Percentiles rank a stretch among this genome's conserved stretches.
These are phyloP conservation scores for Fusarium verticillioides DNA, from an alignment of 2,329 filamentous ascomycete genomes.

Conservation along the genomic window DNA sequence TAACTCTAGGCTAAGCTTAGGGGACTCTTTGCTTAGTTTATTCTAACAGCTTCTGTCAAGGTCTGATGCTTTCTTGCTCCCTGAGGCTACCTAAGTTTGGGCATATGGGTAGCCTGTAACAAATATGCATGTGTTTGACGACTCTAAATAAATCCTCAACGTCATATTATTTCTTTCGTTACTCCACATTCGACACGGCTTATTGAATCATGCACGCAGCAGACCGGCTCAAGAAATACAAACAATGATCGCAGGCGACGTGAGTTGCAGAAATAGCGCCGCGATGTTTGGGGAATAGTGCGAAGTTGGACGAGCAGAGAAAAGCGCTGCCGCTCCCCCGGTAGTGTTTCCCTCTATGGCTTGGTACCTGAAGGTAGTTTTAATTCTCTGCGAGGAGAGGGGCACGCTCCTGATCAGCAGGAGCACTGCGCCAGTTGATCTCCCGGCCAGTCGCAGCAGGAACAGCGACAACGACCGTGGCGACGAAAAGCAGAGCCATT, in stretches of 20 bases:
- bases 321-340: neutral
- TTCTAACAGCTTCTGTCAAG: neutral
- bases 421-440: constrained; percentile 56
- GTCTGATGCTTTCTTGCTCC: neutral
- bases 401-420: constrained; percentile 67
- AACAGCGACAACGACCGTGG: constrained; percentile 72
- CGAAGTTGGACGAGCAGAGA: neutral
- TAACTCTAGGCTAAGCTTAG: too few relatives aligned
- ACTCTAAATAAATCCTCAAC: constrained; percentile 23
- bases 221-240: constrained; percentile 18
- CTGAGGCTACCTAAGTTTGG: neutral
- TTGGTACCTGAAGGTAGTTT: neutral
- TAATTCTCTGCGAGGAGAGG: constrained; percentile 66
- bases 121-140: constrained; percentile 1
- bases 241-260: constrained; percentile 1
- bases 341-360: neutral
- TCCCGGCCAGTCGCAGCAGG: constrained; percentile 72
- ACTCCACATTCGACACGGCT: constrained; percentile 21
- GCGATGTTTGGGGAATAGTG: neutral
- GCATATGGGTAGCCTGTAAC: neutral
- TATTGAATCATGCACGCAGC: constrained; percentile 19
- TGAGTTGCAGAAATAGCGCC: neutral
- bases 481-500: constrained; percentile 78
- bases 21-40: neutral
- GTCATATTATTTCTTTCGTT: constrained; percentile 25